Evolutionary conservation across 202 grass and related monocot species (phyloP).

Genomic region (Bolboschoenoplectus hybrid): DNA sequence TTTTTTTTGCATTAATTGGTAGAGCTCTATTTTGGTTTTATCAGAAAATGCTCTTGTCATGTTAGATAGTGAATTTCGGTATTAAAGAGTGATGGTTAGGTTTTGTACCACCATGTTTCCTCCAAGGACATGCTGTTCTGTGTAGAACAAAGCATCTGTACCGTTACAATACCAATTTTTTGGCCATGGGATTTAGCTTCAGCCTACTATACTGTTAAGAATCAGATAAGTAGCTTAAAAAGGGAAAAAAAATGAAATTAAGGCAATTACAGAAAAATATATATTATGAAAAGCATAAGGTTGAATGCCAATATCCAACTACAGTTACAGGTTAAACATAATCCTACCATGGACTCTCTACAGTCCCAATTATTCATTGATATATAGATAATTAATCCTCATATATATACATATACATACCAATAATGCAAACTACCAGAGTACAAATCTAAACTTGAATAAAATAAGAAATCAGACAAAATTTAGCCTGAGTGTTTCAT

Average conservation of each 20-base stretch:
- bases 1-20: background rate
- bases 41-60: too few relatives aligned
- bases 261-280: background rate
- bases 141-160: background rate
- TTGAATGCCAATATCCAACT: background rate
- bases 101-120: background rate
- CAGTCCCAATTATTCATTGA: background rate
- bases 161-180: background rate
- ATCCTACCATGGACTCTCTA: background rate
- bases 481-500: slow-evolving; percentile 20
- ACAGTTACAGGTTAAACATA: background rate
- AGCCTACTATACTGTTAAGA: background rate
- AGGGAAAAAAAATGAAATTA: too few relatives aligned
- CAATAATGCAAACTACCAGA: background rate
- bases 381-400: background rate
- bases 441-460: background rate
- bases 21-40: too few relatives aligned
- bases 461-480: background rate
- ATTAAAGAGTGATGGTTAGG: too few relatives aligned
- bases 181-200: background rate
- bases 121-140: background rate
- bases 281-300: background rate
- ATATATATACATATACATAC: background rate
- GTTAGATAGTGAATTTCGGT: too few relatives aligned
- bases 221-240: background rate